Conservation (phyloP, 192 early-diverging fungal species). For the Phlyctochytrium bullatum region DNA sequence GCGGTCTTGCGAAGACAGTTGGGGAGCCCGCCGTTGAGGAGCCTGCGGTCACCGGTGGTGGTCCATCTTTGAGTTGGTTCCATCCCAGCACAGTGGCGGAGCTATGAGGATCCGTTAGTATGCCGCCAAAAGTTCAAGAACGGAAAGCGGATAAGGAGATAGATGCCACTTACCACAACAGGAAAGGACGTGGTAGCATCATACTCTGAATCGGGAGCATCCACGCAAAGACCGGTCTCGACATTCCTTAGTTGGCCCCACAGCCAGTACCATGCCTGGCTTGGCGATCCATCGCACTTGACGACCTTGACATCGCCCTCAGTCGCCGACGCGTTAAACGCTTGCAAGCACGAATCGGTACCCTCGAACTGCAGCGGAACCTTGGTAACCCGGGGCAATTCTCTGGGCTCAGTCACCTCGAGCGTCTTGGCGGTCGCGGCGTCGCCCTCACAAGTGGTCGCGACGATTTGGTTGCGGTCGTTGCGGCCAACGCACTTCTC, state of each 20-base stretch:
- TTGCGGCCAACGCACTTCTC: background rate
- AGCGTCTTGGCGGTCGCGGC: background rate
- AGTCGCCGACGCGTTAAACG: background rate
- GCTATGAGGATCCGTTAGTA: background rate
- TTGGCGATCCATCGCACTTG: background rate
- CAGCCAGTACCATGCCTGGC: conserved; percentile 15
- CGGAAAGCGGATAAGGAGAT: background rate
- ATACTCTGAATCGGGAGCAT: conserved; percentile 3
- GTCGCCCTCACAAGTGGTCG: background rate
- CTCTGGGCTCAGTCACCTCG: background rate
- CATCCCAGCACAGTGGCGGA: background rate
- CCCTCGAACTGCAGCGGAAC: background rate
- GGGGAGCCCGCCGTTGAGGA: background rate
- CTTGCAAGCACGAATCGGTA: background rate
- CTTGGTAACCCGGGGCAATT: background rate
- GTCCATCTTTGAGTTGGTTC: conserved; percentile 7
- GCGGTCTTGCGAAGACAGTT: conserved; percentile 10
- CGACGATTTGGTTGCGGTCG: background rate
- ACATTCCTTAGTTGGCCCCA: conserved; percentile 24
- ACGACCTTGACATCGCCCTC: background rate
- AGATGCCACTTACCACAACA: conserved; percentile 3
- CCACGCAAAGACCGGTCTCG: conserved; percentile 20
- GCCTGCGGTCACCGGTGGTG: background rate
- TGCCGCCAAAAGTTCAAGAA: background rate
- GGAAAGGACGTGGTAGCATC: background rate